Conservation (phyloP, 495 filamentous ascomycete species). For the Chaetomium cochliodes region DNA sequence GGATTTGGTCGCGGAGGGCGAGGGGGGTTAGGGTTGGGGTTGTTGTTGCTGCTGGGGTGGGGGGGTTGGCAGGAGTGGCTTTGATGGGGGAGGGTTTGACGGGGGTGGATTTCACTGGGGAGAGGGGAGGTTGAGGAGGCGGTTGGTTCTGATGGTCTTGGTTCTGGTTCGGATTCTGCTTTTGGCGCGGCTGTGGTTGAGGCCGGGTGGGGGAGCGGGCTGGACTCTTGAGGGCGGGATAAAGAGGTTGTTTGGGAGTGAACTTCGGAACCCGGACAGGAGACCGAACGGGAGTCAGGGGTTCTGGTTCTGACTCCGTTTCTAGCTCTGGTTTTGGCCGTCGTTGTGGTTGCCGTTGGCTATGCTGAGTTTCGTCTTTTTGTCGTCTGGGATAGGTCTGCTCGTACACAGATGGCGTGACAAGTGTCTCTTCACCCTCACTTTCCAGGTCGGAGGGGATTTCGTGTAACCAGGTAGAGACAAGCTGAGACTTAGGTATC, state of each 20-base stretch:
- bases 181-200: background rate
- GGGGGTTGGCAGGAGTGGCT: too few relatives aligned
- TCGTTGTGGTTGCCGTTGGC: background rate
- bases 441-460: constrained; percentile 17
- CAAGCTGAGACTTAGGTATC: background rate
- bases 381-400: background rate
- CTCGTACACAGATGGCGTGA: background rate
- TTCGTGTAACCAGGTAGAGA: constrained; percentile 19
- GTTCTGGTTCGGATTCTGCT: too few relatives aligned
- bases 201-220: background rate
- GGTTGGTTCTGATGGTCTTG: too few relatives aligned
- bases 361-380: background rate
- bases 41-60: too few relatives aligned
- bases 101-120: too few relatives aligned
- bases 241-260: background rate
- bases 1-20: too few relatives aligned
- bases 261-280: too few relatives aligned
- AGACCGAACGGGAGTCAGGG: background rate
- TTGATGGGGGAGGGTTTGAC: too few relatives aligned
- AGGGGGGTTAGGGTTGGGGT: too few relatives aligned
- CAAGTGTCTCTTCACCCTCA: constrained; percentile 11
- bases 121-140: too few relatives aligned
- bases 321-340: background rate
- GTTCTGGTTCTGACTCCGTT: background rate
- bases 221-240: background rate